phyloP scores from a whole-genome alignment of 2,329 filamentous ascomycete genomes.

The Fonsecaea monophora region DNA sequence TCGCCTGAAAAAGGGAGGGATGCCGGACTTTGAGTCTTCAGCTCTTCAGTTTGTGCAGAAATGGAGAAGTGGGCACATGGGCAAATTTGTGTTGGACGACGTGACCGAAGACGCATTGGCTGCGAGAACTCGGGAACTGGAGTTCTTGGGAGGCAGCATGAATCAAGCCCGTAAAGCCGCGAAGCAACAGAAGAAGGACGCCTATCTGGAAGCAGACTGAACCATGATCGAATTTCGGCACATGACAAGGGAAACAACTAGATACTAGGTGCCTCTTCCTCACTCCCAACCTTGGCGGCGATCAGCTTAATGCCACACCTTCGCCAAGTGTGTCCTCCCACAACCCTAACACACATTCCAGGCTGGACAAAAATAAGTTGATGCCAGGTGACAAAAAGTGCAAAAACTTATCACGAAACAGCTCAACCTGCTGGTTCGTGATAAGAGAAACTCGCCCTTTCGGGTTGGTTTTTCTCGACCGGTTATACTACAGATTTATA shows the following conservation, averaged over 20 bases:
- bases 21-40: slow-evolving; percentile 72
- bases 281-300: not conserved
- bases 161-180: slow-evolving; percentile 53
- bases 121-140: slow-evolving; percentile 44
- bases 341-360: not conserved
- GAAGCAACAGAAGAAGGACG: slow-evolving; percentile 41
- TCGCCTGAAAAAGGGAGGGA: slow-evolving; percentile 74
- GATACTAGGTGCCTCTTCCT: not conserved
- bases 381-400: not conserved
- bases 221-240: not conserved
- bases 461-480: slow-evolving; percentile 2
- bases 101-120: slow-evolving; percentile 68
- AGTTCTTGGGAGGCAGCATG: slow-evolving; percentile 49
- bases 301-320: not conserved
- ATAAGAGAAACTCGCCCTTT: slow-evolving; percentile 6
- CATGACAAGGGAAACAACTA: not conserved
- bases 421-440: not conserved
- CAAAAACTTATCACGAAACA: not conserved
- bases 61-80: slow-evolving; percentile 79
- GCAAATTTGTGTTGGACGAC: slow-evolving; percentile 79
- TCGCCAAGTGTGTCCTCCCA: not conserved
- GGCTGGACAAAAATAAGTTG: not conserved
- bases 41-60: slow-evolving; percentile 81
- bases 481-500: not conserved
- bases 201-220: slow-evolving; percentile 30